phyloP scores from a whole-genome alignment of 108 stramenopile species.

The Nitzschia sp. region DNA sequence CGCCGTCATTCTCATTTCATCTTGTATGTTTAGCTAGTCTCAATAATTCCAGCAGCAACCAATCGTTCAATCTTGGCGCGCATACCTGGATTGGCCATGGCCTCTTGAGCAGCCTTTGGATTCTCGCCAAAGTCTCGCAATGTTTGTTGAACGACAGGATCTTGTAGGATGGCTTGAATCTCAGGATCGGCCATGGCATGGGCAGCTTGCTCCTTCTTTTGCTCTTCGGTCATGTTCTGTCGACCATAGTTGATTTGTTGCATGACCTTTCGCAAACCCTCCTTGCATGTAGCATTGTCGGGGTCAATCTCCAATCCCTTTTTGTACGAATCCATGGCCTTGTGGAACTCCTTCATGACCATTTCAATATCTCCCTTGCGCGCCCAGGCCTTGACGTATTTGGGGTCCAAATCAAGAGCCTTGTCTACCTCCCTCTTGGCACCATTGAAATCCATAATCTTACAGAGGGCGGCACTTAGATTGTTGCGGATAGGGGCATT shows the following conservation, averaged over 20 bases:
- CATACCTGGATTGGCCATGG: slow-evolving; percentile 86
- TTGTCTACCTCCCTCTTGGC: slow-evolving; percentile 92
- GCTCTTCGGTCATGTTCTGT: slow-evolving; percentile 81
- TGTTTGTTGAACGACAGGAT: slow-evolving; percentile 96
- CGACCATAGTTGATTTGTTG: slow-evolving; percentile 74
- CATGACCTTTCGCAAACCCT: slow-evolving; percentile 86
- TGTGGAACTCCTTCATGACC: slow-evolving; percentile 96
- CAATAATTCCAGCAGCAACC: slow-evolving; percentile 95
- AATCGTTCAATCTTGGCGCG: slow-evolving; percentile 96
- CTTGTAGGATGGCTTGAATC: slow-evolving; percentile 92
- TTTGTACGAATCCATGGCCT: slow-evolving; percentile 95
- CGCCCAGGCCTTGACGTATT: slow-evolving; percentile 98
- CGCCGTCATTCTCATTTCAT: not conserved
- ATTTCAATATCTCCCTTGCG: slow-evolving; percentile 98
- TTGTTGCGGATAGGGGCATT: slow-evolving; percentile 98
- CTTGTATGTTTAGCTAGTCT: slow-evolving; percentile 54
- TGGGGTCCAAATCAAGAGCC: slow-evolving; percentile 94
- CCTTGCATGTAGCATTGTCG: slow-evolving; percentile 85
- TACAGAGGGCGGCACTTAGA: slow-evolving; percentile 92
- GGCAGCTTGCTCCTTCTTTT: slow-evolving; percentile 90
- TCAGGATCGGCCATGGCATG: slow-evolving; percentile 99
- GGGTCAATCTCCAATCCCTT: slow-evolving; percentile 88
- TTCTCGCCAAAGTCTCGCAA: slow-evolving; percentile 93
- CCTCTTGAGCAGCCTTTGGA: slow-evolving; percentile 86
- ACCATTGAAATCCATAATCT: slow-evolving; percentile 96